phyloP scores from a whole-genome alignment of 2,329 filamentous ascomycete species.

The Cryphonectria radicalis region DNA sequence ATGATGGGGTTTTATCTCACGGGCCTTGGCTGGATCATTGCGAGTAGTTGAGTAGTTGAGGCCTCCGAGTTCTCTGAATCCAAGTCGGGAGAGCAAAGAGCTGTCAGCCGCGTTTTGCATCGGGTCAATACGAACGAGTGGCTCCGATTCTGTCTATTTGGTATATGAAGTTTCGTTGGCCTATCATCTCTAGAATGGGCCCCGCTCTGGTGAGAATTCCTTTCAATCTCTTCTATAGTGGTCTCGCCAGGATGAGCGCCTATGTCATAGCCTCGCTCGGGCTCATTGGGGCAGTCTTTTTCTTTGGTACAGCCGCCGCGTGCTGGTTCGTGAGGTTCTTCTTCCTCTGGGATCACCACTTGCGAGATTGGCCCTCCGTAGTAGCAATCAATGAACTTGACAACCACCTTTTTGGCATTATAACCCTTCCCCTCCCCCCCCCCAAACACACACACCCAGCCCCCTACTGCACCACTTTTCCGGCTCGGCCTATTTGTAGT shows the following conservation, averaged over 20 bases:
- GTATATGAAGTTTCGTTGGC: no score
- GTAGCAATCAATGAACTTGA: not conserved
- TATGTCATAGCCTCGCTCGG: not conserved
- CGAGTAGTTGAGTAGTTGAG: not conserved
- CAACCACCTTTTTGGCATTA: not conserved
- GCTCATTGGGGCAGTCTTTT: not conserved
- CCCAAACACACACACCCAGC: no score
- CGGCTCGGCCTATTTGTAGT: conserved; percentile 85
- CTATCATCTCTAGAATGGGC: not conserved
- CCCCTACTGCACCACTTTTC: conserved; percentile 38
- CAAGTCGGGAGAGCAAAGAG: not conserved
- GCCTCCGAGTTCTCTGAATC: not conserved
- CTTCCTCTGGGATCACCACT: not conserved
- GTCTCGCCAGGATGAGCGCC: not conserved
- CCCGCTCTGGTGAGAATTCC: not conserved
- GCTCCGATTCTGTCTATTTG: not conserved
- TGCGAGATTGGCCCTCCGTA: not conserved
- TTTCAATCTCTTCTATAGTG: not conserved
- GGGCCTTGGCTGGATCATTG: not conserved
- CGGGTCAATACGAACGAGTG: not conserved
- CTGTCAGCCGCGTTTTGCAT: not conserved
- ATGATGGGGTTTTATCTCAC: not conserved
- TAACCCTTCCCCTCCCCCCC: no score
- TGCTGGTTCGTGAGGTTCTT: not conserved
- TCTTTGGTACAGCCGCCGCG: not conserved